Percentiles rank a stretch among this genome's conserved stretches.
Conservation (phyloP, 2,329 filamentous ascomycete species). For the Claviceps sp. region DNA sequence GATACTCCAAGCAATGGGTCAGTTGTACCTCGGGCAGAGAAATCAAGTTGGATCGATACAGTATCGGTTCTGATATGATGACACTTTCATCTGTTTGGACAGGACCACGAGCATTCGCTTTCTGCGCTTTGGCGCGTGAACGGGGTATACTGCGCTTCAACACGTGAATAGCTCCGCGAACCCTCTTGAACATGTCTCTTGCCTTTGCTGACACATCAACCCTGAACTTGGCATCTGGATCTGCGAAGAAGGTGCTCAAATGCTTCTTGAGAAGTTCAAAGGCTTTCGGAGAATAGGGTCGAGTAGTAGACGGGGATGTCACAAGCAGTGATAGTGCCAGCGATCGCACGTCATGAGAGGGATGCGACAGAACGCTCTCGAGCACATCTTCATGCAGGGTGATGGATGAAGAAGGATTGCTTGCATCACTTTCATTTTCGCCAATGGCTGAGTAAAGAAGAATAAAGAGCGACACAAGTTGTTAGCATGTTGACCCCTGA, state of each 20-base stretch:
- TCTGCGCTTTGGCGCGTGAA: slow-evolving; percentile 21
- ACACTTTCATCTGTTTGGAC: slow-evolving; percentile 1
- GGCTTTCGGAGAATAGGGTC: slow-evolving; percentile 50
- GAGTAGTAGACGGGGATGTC: slow-evolving; percentile 60
- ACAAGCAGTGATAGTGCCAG: slow-evolving; percentile 73
- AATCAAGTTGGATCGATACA: slow-evolving; percentile 27
- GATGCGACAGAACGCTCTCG: slow-evolving; percentile 38
- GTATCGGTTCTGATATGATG: slow-evolving; percentile 15
- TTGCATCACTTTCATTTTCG: slow-evolving; percentile 4
- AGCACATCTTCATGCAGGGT: slow-evolving; percentile 30
- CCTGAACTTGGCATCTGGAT: slow-evolving; percentile 75
- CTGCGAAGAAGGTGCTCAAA: slow-evolving; percentile 61
- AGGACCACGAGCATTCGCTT: slow-evolving; percentile 12
- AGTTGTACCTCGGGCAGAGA: slow-evolving; percentile 24
- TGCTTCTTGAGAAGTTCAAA: slow-evolving; percentile 51
- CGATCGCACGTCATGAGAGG: slow-evolving; percentile 53
- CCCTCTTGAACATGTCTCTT: slow-evolving; percentile 62
- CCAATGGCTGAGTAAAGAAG: slow-evolving; percentile 14
- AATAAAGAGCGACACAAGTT: not conserved
- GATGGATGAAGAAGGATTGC: slow-evolving; percentile 15
- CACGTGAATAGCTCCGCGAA: slow-evolving; percentile 52
- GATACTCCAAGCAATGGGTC: slow-evolving; percentile 30
- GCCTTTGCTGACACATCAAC: slow-evolving; percentile 66
- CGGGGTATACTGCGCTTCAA: slow-evolving; percentile 32
- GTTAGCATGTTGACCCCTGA: not conserved